Percentiles rank a stretch among this genome's conserved stretches.
phyloP scores from a whole-genome alignment of 495 filamentous ascomycete species.

The Podospora bellae-mahoneyi region DNA sequence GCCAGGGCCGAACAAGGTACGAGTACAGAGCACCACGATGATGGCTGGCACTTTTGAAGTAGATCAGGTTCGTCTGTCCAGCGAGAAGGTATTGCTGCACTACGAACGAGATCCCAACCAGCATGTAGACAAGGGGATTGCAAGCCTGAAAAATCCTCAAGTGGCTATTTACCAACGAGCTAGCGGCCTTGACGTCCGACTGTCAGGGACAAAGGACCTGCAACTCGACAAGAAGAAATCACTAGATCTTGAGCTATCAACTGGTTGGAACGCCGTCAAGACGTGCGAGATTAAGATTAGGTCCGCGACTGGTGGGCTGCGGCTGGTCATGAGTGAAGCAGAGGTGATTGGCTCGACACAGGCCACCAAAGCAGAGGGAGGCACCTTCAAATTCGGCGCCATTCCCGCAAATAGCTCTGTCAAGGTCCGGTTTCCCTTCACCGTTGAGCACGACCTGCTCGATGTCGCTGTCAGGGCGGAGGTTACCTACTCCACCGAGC shows the following conservation, averaged over 20 bases:
- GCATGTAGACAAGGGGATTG: constrained; percentile 41
- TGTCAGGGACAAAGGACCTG: constrained; percentile 53
- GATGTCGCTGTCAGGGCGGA: constrained; percentile 74
- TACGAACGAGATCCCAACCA: constrained; percentile 51
- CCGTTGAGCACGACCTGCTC: constrained; percentile 70
- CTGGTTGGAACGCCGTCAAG: constrained; percentile 73
- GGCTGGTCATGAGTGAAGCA: constrained; percentile 72
- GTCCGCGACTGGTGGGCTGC: constrained; percentile 80
- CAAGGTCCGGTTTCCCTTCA: constrained; percentile 73
- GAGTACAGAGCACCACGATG: constrained; percentile 53
- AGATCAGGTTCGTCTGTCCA: constrained; percentile 65
- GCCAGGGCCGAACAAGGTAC: constrained; percentile 52
- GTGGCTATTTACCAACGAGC: constrained; percentile 48
- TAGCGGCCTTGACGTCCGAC: constrained; percentile 46
- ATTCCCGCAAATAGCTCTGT: constrained; percentile 50
- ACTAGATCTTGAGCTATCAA: constrained; percentile 68
- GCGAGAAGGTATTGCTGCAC: constrained; percentile 66
- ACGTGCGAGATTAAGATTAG: constrained; percentile 68
- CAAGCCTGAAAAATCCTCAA: constrained; percentile 40
- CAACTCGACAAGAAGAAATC: constrained; percentile 73
- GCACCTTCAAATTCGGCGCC: constrained; percentile 60
- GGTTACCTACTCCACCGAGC: constrained; percentile 69
- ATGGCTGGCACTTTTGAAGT: constrained; percentile 74
- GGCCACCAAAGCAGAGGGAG: constrained; percentile 58
- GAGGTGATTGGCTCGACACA: constrained; percentile 55